phyloP scores from a whole-genome alignment of 345 rosid species.

The Mercurialis annua region DNA sequence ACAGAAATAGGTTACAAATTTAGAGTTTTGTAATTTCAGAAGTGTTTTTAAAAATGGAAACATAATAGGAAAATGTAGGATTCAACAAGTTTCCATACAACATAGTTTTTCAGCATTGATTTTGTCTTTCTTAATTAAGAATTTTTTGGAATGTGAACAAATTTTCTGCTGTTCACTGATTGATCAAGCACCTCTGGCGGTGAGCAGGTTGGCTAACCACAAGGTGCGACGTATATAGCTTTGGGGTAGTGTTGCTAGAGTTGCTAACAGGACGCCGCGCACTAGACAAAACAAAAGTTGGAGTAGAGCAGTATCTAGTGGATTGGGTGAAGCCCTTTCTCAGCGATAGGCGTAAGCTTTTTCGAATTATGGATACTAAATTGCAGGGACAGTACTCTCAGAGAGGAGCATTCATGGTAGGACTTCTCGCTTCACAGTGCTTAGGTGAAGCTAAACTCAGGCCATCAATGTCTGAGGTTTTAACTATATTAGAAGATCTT shows the following conservation, averaged over 20 bases:
- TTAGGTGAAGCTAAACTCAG: constrained; percentile 55
- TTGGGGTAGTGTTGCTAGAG: constrained; percentile 22
- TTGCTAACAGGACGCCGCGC: constrained; percentile 22
- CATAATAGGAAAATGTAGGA: too few species aligned
- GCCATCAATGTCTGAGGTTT: constrained; percentile 63
- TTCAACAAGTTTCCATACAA: too few species aligned
- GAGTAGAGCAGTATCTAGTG: constrained; percentile 12
- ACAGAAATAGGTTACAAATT: too few species aligned
- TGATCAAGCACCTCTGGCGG: background rate
- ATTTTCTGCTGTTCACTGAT: background rate
- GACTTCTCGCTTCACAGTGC: constrained; percentile 56
- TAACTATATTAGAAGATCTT: constrained; percentile 39
- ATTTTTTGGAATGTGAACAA: too few species aligned
- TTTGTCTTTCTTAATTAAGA: too few species aligned
- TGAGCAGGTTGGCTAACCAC: constrained; percentile 16
- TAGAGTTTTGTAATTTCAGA: too few species aligned
- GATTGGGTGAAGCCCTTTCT: constrained; percentile 20
- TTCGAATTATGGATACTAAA: constrained; percentile 17
- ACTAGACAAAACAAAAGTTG: constrained; percentile 14
- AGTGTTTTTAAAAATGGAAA: too few species aligned
- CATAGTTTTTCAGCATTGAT: too few species aligned
- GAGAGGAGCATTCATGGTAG: constrained; percentile 53
- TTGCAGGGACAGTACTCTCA: constrained; percentile 51
- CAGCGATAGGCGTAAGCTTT: constrained; percentile 17
- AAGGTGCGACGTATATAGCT: constrained; percentile 23